A percentile compares a stretch with the other conserved stretches of the same genome.
Evolutionary conservation across 306 rosid species (phyloP).

Genomic region (Luffa aegyptiaca): DNA sequence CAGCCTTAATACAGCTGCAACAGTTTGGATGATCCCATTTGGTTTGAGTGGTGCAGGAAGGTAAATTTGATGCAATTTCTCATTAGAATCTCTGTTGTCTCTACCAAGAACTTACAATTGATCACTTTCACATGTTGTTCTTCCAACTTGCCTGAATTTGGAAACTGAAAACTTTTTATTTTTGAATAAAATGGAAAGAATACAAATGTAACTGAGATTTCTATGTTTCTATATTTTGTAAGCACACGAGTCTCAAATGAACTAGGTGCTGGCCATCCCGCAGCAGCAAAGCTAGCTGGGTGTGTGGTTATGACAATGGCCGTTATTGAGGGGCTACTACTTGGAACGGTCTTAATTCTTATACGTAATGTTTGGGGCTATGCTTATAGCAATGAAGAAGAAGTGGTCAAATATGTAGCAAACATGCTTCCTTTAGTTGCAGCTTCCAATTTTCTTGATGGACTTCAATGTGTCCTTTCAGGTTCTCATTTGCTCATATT

Average conservation of each 20-base stretch:
- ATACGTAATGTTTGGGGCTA: conserved; percentile 62
- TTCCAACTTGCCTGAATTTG: neutral
- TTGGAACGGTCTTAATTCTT: conserved; percentile 33
- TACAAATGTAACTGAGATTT: neutral
- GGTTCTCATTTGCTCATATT: conserved; percentile 16
- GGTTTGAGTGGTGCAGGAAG: conserved; percentile 71
- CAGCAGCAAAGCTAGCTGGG: conserved; percentile 50
- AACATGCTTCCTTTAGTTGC: conserved; percentile 58
- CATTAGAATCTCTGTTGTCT: neutral
- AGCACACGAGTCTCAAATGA: conserved; percentile 74
- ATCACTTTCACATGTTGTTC: neutral
- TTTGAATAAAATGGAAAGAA: neutral
- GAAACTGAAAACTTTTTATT: neutral
- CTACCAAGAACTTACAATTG: neutral
- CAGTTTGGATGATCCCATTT: conserved; percentile 64
- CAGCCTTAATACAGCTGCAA: conserved; percentile 54
- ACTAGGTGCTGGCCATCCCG: conserved; percentile 59
- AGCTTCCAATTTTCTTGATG: conserved; percentile 48
- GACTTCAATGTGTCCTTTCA: conserved; percentile 62
- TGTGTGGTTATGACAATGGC: conserved; percentile 37
- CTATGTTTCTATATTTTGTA: neutral
- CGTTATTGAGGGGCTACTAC: conserved; percentile 31
- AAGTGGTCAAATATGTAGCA: conserved; percentile 51
- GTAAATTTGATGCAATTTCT: conserved; percentile 19
- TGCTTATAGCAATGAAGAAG: conserved; percentile 44